Evolutionary conservation across 2,329 filamentous ascomycete genomes (phyloP).

Genomic region (Aspergillus ochraceoroseus): DNA sequence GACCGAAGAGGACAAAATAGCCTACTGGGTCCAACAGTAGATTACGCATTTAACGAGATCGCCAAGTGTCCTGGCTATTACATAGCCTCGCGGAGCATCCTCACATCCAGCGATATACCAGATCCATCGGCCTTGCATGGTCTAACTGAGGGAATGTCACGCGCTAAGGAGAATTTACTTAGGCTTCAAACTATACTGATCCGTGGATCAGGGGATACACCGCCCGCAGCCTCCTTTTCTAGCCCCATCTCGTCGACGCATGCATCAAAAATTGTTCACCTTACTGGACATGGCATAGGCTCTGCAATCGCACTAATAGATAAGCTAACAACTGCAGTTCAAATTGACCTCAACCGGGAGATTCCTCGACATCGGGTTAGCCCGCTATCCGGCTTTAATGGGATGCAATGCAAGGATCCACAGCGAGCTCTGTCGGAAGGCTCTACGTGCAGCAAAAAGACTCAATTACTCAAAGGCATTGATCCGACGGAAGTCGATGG

Average conservation of each 20-base stretch:
- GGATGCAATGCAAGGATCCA: no score
- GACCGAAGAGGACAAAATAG: neutral
- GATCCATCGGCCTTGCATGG: neutral
- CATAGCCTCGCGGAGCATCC: slow-evolving; percentile 1
- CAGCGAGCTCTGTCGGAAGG: no score
- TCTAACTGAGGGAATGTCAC: neutral
- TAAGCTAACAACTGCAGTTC: slow-evolving; percentile 1
- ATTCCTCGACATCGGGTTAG: no score
- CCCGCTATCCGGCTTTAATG: no score
- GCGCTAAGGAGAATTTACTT: slow-evolving; percentile 3
- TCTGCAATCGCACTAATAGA: slow-evolving; percentile 6
- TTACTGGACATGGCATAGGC: slow-evolving; percentile 2
- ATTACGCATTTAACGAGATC: slow-evolving; percentile 12
- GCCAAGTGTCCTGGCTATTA: slow-evolving; percentile 15
- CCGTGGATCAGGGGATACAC: no score
- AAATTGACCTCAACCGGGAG: no score
- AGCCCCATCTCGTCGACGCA: neutral
- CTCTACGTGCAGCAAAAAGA: no score
- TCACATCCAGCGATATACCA: neutral
- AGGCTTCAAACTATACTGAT: neutral
- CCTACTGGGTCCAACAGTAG: slow-evolving; percentile 3
- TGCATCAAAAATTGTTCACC: neutral
- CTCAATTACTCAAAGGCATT: no score
- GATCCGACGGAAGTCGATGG: no score
- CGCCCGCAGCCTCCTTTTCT: no score